Percentiles rank a stretch among this genome's conserved stretches.
These are phyloP conservation scores for Baeospora myosura DNA, from an alignment of 1,284 basidiomycete species.

Conservation along the genomic window DNA sequence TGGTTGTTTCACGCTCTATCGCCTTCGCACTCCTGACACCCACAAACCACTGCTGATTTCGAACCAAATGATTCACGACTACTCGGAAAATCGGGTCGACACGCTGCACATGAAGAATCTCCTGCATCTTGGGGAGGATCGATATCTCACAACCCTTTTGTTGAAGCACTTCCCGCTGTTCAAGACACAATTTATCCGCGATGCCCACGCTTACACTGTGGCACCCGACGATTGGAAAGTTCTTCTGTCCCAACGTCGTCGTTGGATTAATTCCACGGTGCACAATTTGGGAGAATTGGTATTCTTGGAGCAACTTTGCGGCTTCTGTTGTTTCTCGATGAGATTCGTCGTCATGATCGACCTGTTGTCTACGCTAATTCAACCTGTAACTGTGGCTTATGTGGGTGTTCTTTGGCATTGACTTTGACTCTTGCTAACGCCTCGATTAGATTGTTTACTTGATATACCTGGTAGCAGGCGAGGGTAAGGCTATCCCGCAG, in stretches of 20 bases:
- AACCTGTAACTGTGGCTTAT: constrained; percentile 91
- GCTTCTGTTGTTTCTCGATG: constrained; percentile 99
- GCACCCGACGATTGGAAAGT: constrained; percentile 93
- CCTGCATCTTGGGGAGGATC: constrained; percentile 96
- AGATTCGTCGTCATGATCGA: constrained; percentile 97
- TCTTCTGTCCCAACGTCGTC: constrained; percentile 91
- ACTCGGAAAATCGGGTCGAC: constrained; percentile 94
- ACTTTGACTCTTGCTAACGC: constrained; percentile 10
- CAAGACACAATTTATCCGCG: constrained; percentile 93
- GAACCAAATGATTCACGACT: constrained; percentile 86
- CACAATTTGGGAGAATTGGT: constrained; percentile 94
- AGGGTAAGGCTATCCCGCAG: constrained; percentile 61
- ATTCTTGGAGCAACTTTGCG: constrained; percentile 89
- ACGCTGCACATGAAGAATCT: constrained; percentile 98
- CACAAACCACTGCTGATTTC: constrained; percentile 86
- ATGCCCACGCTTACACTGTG: constrained; percentile 88
- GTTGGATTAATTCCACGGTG: constrained; percentile 99
- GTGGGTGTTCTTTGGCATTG: constrained; percentile 44
- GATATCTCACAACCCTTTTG: constrained; percentile 91
- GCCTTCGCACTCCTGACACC: constrained; percentile 87
- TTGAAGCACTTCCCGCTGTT: constrained; percentile 89
- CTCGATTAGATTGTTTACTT: constrained; percentile 73
- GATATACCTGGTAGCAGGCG: constrained; percentile 65
- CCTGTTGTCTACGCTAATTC: constrained; percentile 78
- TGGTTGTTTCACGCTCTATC: constrained; percentile 95